Base-by-base conservation (phyloP, 257 asterid species). In the Penstemon newberryi region DNA sequence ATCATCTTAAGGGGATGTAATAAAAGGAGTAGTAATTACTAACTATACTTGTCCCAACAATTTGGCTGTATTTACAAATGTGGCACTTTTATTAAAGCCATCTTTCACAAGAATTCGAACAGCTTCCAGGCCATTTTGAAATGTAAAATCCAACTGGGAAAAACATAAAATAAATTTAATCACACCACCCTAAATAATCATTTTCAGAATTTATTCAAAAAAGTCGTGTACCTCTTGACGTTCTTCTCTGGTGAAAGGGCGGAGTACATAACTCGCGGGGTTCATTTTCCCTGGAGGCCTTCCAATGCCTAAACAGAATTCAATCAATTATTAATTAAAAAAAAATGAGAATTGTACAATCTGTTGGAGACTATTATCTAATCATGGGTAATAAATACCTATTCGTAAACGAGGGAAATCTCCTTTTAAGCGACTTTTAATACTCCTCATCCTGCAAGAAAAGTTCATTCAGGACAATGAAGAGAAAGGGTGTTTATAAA, bases 261-360 rank as follows among this genome's bases (percentile, higher is more conserved):
- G 89, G 72, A 94, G 86, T 67, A 94, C 99, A 79, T 67, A 94
- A 70, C 59, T 91, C 47, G 78, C 83, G 6, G 95, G 81, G 61
- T 89, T 88, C 98, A 87, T 91, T 79, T 86, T 91, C 60, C 96
- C 97, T 0, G 95, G 96, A 54, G 98, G 99, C 80, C 96, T 86
- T 41, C 99, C 97, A 61, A 91, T 90, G 75, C 97, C 98, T 89
- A 63, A 46, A 37, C 33, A 61, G 61, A 44, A 55, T 49, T 12
- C 55, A 38, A 66, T 47, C 42, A 49, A 37, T 47, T 25, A 37
- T 56, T 53, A 25, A 70, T 46, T 71, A 36, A 10, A 49, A 10
- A 49, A 57, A 13, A 56, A 6, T 5, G 36, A 15, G 40, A 0
- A 65, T 8, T 10, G 8, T n/a, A 55, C n/a, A 12, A 73, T 60